Conservation (phyloP, 805 yeast genomes). For the Starmera caribaea region DNA sequence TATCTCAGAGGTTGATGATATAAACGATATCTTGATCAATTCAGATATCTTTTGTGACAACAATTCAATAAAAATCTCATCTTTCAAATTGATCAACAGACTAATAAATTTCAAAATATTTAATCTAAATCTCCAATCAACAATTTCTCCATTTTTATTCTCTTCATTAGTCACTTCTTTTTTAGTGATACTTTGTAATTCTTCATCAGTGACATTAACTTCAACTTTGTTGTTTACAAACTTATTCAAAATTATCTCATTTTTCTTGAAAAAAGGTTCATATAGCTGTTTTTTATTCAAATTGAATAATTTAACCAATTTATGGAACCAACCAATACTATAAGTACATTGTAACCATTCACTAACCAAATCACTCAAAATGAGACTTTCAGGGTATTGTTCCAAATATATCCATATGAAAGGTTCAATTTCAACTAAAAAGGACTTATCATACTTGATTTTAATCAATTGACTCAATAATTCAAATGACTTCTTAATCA, state of each 20-base stretch:
- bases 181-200: slow-evolving; percentile 33
- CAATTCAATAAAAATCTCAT: slow-evolving; percentile 27
- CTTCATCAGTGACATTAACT: slow-evolving; percentile 35
- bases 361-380: slow-evolving; percentile 34
- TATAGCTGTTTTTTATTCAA: slow-evolving; percentile 33
- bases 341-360: slow-evolving; percentile 53
- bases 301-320: slow-evolving; percentile 40
- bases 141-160: slow-evolving; percentile 34
- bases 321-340: slow-evolving; percentile 47
- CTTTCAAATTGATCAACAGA: slow-evolving; percentile 33
- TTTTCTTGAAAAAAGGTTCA: slow-evolving; percentile 30
- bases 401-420: slow-evolving; percentile 54
- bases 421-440: slow-evolving; percentile 36
- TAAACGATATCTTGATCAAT: slow-evolving; percentile 66
- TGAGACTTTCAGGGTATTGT: slow-evolving; percentile 31
- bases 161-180: slow-evolving; percentile 8
- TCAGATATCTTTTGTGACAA: slow-evolving; percentile 45
- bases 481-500: slow-evolving; percentile 37
- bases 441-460: slow-evolving; percentile 36
- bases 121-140: slow-evolving; percentile 46
- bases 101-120: slow-evolving; percentile 35
- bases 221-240: slow-evolving; percentile 21
- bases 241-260: slow-evolving; percentile 30
- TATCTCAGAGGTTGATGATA: slow-evolving; percentile 70
- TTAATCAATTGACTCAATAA: slow-evolving; percentile 53